Conservation (phyloP, 2,329 filamentous ascomycete species). For the Aureobasidium sp. region DNA sequence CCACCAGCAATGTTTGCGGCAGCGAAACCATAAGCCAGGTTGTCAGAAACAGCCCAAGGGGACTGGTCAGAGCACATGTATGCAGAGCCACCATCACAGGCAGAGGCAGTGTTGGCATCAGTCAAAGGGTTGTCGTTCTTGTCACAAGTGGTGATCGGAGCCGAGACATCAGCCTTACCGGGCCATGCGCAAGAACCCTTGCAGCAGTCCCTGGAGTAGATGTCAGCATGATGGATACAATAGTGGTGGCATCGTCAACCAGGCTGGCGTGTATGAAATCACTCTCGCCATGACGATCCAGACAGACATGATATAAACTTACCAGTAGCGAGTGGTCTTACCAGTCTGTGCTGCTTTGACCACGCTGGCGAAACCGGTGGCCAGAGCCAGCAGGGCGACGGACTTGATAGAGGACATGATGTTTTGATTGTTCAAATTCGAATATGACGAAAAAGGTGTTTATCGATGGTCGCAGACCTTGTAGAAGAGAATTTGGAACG, state of each 20-base stretch:
- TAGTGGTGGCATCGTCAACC: background rate
- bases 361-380: constrained; percentile 18
- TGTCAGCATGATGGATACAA: background rate
- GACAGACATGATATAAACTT: background rate
- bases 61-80: constrained; percentile 55
- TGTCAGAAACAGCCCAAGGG: constrained; percentile 53
- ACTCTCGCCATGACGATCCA: background rate
- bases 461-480: background rate
- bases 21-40: constrained; percentile 55
- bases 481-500: background rate
- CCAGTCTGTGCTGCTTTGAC: constrained; percentile 22
- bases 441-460: background rate
- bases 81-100: constrained; percentile 49
- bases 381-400: constrained; percentile 19
- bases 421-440: background rate
- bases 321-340: constrained; percentile 31
- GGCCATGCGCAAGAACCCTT: constrained; percentile 58
- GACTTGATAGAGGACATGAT: constrained; percentile 15
- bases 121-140: constrained; percentile 46
- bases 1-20: constrained; percentile 49
- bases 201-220: constrained; percentile 49
- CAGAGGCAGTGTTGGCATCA: constrained; percentile 39
- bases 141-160: constrained; percentile 47
- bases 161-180: constrained; percentile 45
- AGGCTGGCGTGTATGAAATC: background rate